A percentile compares a stretch with the other conserved stretches of the same genome.
These are phyloP conservation scores for Hibiscus syriacus DNA, from an alignment of 345 rosid genomes.

Conservation along the genomic window DNA sequence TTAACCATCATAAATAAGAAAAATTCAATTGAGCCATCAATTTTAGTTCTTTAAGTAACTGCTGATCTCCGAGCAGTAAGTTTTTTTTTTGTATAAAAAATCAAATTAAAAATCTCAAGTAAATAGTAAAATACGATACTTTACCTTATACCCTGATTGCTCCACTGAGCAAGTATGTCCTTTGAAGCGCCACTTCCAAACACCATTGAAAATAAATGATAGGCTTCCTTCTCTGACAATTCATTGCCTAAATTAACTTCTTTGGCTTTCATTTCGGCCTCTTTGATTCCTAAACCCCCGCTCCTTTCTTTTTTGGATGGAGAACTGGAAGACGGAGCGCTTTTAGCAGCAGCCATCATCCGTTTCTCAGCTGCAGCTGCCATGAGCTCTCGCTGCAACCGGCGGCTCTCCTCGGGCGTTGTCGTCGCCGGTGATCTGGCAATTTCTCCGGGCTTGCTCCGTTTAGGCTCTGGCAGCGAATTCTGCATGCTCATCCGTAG, in stretches of 20 bases:
- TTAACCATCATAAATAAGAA: neutral
- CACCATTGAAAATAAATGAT: slow-evolving; percentile 61
- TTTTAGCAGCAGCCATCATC: slow-evolving; percentile 21
- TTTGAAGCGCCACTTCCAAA: slow-evolving; percentile 66
- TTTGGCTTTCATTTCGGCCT: slow-evolving; percentile 19
- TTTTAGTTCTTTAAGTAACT: neutral
- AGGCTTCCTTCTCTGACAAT: slow-evolving; percentile 41
- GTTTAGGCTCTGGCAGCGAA: slow-evolving; percentile 79
- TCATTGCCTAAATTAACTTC: slow-evolving; percentile 15
- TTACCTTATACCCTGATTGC: slow-evolving; percentile 46
- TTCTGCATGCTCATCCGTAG: slow-evolving; percentile 84
- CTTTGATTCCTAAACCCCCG: slow-evolving; percentile 16
- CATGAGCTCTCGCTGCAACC: slow-evolving; percentile 80
- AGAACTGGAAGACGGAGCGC: slow-evolving; percentile 19
- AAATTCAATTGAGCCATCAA: neutral
- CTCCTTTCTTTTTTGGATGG: slow-evolving; percentile 14
- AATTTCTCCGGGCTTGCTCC: slow-evolving; percentile 79
- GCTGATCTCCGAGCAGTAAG: neutral
- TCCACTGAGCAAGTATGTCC: slow-evolving; percentile 58
- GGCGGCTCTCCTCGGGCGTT: slow-evolving; percentile 53
- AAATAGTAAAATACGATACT: neutral
- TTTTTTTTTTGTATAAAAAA: neutral
- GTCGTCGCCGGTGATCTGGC: slow-evolving; percentile 12
- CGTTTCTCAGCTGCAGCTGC: slow-evolving; percentile 52
- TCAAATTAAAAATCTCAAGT: neutral